A percentile compares a stretch with the other conserved stretches of the same genome.
Evolutionary conservation across 306 rosid genomes (phyloP).

Genomic region (Lotus japonicus): DNA sequence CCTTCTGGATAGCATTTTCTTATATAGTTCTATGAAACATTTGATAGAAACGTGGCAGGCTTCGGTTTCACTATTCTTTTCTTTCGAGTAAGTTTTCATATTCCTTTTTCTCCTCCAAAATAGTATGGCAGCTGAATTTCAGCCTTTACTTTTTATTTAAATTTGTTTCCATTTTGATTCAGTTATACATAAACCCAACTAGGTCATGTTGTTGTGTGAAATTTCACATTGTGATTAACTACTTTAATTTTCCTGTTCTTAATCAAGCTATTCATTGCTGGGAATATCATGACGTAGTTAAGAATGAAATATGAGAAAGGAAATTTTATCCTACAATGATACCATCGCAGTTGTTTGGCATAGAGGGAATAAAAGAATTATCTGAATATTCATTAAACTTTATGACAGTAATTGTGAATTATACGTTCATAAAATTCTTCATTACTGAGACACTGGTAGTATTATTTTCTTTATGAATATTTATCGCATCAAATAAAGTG

Average conservation of each 20-base stretch:
- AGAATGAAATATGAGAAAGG: too few relatives aligned
- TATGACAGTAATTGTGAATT: neutral
- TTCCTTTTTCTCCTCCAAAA: neutral
- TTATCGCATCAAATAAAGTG: too few relatives aligned
- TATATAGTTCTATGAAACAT: slow-evolving; percentile 57
- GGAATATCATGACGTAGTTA: neutral
- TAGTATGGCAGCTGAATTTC: neutral
- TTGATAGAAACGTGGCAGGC: slow-evolving; percentile 65
- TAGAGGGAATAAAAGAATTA: neutral
- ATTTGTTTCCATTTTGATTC: neutral
- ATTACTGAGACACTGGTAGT: too few relatives aligned
- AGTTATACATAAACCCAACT: neutral
- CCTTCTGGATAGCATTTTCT: slow-evolving; percentile 64
- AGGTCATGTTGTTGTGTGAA: slow-evolving; percentile 8
- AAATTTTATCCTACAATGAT: too few relatives aligned
- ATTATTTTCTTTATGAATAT: too few relatives aligned
- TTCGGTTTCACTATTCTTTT: slow-evolving; percentile 89
- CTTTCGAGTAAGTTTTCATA: slow-evolving; percentile 78
- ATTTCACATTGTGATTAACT: slow-evolving; percentile 5
- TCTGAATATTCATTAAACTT: neutral
- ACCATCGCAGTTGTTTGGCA: neutral
- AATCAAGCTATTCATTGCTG: neutral
- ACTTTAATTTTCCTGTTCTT: too few relatives aligned
- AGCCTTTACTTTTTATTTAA: too few relatives aligned
- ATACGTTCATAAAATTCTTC: neutral